These are phyloP conservation scores for Carallia brachiata DNA, from an alignment of 345 rosid genomes.

Conservation along the genomic window DNA sequence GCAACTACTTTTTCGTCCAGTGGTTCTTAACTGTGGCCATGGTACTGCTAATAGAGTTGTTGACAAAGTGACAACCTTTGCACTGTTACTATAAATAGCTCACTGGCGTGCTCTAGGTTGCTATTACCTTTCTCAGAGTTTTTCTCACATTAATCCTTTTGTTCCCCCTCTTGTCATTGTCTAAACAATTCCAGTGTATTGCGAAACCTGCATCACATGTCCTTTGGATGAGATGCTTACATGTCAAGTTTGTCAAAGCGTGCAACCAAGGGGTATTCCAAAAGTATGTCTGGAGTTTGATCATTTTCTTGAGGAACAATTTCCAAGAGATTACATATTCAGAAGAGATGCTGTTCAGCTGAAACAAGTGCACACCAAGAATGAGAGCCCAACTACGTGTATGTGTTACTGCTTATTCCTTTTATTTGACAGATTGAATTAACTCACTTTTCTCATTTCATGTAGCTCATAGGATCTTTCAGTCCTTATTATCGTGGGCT, in stretches of 20 bases:
- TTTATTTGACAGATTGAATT: not conserved
- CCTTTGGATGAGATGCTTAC: conserved; percentile 39
- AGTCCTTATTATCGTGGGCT: not conserved
- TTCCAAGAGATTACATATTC: conserved; percentile 56
- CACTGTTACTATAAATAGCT: not conserved
- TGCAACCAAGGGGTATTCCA: conserved; percentile 54
- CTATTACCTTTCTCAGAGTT: not conserved
- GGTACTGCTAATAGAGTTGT: conserved; percentile 40
- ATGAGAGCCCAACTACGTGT: conserved; percentile 32
- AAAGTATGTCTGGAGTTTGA: conserved; percentile 70
- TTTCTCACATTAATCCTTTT: not conserved
- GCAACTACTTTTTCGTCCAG: conserved; percentile 56
- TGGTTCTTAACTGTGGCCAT: conserved; percentile 83
- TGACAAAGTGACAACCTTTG: conserved; percentile 2
- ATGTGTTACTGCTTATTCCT: conserved; percentile 15
- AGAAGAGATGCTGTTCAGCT: conserved; percentile 43
- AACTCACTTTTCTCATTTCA: not conserved
- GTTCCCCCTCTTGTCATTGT: not conserved
- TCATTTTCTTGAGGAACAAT: conserved; percentile 52
- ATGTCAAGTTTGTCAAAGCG: conserved; percentile 62
- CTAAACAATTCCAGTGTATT: conserved; percentile 50
- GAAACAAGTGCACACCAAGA: conserved; percentile 21
- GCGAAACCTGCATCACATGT: conserved; percentile 54
- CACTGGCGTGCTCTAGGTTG: not conserved
- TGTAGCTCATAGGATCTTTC: not conserved